Evolutionary conservation across 805 yeast genomes (phyloP).

Genomic region (Candida pini): DNA sequence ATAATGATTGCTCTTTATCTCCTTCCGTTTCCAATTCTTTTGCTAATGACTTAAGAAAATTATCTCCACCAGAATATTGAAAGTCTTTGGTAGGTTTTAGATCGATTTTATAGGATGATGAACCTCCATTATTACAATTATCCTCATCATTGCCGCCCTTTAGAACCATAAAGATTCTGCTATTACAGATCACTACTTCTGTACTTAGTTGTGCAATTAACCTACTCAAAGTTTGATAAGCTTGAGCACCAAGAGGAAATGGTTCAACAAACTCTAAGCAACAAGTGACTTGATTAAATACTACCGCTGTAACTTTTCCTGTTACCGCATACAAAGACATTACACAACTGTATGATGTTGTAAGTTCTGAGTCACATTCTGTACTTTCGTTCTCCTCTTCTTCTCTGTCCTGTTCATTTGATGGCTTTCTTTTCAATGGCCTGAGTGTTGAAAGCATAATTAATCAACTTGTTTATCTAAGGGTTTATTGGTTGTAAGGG

Average conservation of each 20-base stretch:
- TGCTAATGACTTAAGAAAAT: constrained; percentile 4
- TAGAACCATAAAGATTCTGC: constrained; percentile 1
- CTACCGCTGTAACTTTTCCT: neutral
- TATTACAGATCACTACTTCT: constrained; percentile 7
- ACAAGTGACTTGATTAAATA: neutral
- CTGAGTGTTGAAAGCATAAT: no score
- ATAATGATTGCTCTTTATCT: no score
- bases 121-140: neutral
- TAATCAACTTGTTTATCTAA: no score
- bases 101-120: constrained; percentile 3
- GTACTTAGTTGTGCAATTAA: constrained; percentile 2
- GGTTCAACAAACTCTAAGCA: constrained; percentile 6
- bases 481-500: no score
- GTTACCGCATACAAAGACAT: neutral
- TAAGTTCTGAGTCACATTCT: neutral
- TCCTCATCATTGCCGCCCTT: neutral
- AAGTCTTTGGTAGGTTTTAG: constrained; percentile 12
- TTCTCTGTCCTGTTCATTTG: neutral
- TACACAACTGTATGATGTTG: neutral
- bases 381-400: neutral
- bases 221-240: neutral
- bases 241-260: constrained; percentile 1
- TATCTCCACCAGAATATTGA: constrained; percentile 5
- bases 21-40: constrained; percentile 1
- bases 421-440: neutral